A percentile compares a stretch with the other conserved stretches of the same genome.
Evolutionary conservation across 768 basidiomycete species (phyloP).

Genomic region (Hypsizygus marmoreus): DNA sequence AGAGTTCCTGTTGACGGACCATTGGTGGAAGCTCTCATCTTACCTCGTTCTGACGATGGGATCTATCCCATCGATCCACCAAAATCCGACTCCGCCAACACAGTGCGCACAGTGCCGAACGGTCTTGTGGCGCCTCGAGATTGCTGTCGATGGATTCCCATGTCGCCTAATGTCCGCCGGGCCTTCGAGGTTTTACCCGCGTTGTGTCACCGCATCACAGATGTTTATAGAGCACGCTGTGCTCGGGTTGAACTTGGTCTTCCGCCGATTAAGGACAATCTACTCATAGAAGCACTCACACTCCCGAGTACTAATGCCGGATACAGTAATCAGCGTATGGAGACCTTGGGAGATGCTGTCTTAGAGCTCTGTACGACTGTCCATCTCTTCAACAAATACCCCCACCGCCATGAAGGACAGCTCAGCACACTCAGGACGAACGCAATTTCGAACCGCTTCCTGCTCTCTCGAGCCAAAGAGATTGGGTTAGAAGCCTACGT

Average conservation of each 20-base stretch:
- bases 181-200: constrained; percentile 64
- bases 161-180: constrained; percentile 51
- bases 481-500: constrained; percentile 65
- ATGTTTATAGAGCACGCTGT: constrained; percentile 58
- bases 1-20: constrained; percentile 58
- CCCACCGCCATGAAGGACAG: constrained; percentile 82
- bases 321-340: constrained; percentile 83
- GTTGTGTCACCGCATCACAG: constrained; percentile 66
- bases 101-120: constrained; percentile 20
- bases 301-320: constrained; percentile 63
- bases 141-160: constrained; percentile 54
- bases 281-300: constrained; percentile 75
- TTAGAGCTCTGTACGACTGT: constrained; percentile 76
- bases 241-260: constrained; percentile 58
- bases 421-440: constrained; percentile 64
- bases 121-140: constrained; percentile 39
- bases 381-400: constrained; percentile 75
- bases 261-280: constrained; percentile 56
- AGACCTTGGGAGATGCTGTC: constrained; percentile 86
- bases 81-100: constrained; percentile 7
- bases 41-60: constrained; percentile 44
- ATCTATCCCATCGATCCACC: constrained; percentile 33
- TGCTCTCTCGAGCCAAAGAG: constrained; percentile 67
- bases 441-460: constrained; percentile 68
- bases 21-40: constrained; percentile 54